Percentiles rank a stretch among this genome's conserved stretches.
These are phyloP conservation scores for Daldinia concentrica DNA, from an alignment of 495 filamentous ascomycete genomes.

Conservation along the genomic window DNA sequence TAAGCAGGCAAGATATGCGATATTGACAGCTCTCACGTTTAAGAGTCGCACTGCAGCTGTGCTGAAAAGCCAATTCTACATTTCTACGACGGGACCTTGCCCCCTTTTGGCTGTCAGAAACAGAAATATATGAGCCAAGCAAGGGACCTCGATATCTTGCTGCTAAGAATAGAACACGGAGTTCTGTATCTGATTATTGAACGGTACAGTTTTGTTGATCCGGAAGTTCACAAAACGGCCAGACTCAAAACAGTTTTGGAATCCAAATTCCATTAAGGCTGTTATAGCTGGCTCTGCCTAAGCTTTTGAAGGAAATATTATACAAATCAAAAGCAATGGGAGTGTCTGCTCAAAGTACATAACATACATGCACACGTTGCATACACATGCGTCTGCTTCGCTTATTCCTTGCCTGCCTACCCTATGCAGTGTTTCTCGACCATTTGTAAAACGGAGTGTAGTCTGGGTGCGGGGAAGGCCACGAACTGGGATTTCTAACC, in stretches of 20 bases:
- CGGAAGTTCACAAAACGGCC: slow-evolving; percentile 12
- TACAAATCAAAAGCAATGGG: background rate
- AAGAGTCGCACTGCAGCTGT: slow-evolving; percentile 37
- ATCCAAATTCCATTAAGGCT: background rate
- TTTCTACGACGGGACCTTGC: slow-evolving; percentile 16
- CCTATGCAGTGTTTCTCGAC: background rate
- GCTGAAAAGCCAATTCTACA: slow-evolving; percentile 26
- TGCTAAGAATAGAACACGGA: slow-evolving; percentile 33
- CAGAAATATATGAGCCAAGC: background rate
- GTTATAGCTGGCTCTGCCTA: background rate
- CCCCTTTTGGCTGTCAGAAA: slow-evolving; percentile 14
- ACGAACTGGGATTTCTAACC: slow-evolving; percentile 14
- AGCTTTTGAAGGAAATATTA: background rate
- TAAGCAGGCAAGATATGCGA: slow-evolving; percentile 18
- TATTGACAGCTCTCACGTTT: slow-evolving; percentile 30
- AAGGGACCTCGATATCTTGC: slow-evolving; percentile 22
- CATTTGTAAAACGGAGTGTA: slow-evolving; percentile 11
- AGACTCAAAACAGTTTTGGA: background rate
- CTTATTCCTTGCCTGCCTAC: slow-evolving; percentile 1
- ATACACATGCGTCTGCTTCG: slow-evolving; percentile 7
- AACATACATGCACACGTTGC: background rate
- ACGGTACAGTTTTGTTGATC: slow-evolving; percentile 6
- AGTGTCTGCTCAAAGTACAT: slow-evolving; percentile 5
- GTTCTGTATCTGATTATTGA: slow-evolving; percentile 4
- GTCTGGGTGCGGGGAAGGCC: slow-evolving; percentile 35